These are phyloP conservation scores for Pilasporangium apinafurcum DNA, from an alignment of 352 stramenopile genomes.

Conservation along the genomic window DNA sequence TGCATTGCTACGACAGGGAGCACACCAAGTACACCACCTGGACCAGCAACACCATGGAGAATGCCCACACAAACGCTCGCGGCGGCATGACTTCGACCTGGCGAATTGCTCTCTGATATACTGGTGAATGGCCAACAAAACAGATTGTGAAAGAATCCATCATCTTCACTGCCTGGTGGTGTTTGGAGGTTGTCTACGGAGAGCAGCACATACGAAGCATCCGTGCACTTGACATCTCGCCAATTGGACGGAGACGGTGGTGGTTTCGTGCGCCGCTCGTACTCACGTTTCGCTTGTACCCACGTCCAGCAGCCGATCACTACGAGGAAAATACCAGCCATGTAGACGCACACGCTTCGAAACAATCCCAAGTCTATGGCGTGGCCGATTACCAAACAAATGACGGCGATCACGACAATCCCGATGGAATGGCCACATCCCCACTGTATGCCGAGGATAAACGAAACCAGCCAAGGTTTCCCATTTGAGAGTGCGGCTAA, in stretches of 20 bases:
- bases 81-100: constrained; percentile 10
- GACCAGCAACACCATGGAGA: constrained; percentile 83
- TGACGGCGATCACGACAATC: constrained; percentile 58
- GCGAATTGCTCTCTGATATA: constrained; percentile 2
- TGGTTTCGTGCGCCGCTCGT: constrained; percentile 15
- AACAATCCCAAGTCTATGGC: constrained; percentile 20
- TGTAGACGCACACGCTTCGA: constrained; percentile 46
- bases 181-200: neutral
- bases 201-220: constrained; percentile 44
- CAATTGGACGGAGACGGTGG: constrained; percentile 41
- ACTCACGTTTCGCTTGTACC: constrained; percentile 25
- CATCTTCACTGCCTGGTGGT: neutral
- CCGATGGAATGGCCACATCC: constrained; percentile 83
- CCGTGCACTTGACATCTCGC: constrained; percentile 47
- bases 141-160: too few species aligned
- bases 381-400: constrained; percentile 44
- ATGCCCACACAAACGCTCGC: constrained; percentile 61
- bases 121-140: constrained; percentile 7
- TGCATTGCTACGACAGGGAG: constrained; percentile 82
- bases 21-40: constrained; percentile 71
- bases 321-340: constrained; percentile 57
- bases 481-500: constrained; percentile 79
- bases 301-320: constrained; percentile 52
- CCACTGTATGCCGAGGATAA: constrained; percentile 83
- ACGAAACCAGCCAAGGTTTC: constrained; percentile 47